These are phyloP conservation scores for Microdochium bolleyi DNA, from an alignment of 2,329 filamentous ascomycete species.

Conservation along the genomic window DNA sequence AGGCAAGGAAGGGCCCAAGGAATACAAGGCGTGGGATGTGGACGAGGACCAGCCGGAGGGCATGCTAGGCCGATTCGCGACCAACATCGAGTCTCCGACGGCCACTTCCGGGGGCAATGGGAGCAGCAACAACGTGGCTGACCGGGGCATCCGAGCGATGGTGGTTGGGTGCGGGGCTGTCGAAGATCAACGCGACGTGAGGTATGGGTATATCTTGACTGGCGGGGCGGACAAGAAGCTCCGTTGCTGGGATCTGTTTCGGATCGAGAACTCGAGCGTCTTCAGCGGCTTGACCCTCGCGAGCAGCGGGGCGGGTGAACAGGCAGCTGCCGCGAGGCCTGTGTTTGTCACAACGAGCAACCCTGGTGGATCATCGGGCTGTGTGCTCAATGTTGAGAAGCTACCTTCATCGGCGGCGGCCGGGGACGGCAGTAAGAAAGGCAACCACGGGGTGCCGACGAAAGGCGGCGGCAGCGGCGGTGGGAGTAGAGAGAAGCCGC, in stretches of 20 bases:
- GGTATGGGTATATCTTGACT: slow-evolving; percentile 77
- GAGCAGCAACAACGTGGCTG: slow-evolving; percentile 31
- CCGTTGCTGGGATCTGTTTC: slow-evolving; percentile 84
- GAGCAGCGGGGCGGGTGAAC: slow-evolving; percentile 24
- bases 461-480: slow-evolving; percentile 19
- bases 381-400: slow-evolving; percentile 57
- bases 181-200: slow-evolving; percentile 63
- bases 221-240: slow-evolving; percentile 86
- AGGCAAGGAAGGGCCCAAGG: slow-evolving; percentile 52
- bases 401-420: slow-evolving; percentile 28
- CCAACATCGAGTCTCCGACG: slow-evolving; percentile 56
- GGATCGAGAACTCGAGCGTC: slow-evolving; percentile 69
- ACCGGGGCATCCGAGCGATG: slow-evolving; percentile 69
- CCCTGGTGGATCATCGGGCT: slow-evolving; percentile 22
- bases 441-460: slow-evolving; percentile 11
- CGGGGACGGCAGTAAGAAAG: slow-evolving; percentile 16
- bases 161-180: slow-evolving; percentile 62
- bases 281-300: slow-evolving; percentile 60
- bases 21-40: slow-evolving; percentile 78
- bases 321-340: slow-evolving; percentile 58
- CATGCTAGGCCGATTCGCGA: slow-evolving; percentile 80
- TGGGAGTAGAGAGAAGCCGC: slow-evolving; percentile 34
- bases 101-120: slow-evolving; percentile 28
- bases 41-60: slow-evolving; percentile 84
- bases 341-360: slow-evolving; percentile 57